phyloP scores from a whole-genome alignment of 305 asterid genomes.

The Stenogyne calaminthoides region DNA sequence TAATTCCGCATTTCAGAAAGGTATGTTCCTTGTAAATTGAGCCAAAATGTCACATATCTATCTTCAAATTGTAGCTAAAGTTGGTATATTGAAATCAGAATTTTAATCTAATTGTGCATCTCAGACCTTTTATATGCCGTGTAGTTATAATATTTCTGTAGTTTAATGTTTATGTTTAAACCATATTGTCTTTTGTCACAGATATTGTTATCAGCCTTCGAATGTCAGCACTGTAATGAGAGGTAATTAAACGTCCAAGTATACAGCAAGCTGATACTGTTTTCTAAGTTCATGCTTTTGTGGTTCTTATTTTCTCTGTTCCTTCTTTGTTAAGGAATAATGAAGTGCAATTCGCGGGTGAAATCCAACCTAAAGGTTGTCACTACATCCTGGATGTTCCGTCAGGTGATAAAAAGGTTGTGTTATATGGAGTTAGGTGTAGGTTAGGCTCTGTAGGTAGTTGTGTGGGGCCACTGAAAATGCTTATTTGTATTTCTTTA shows the following conservation, averaged over 20 bases:
- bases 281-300: not conserved
- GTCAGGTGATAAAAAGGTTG: slow-evolving; percentile 85
- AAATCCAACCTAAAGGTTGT: slow-evolving; percentile 92
- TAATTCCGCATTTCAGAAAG: slow-evolving; percentile 92
- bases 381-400: slow-evolving; percentile 59
- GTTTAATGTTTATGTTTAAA: not conserved
- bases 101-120: not conserved
- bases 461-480: not conserved
- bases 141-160: not conserved
- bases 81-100: not conserved
- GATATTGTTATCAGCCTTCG: slow-evolving; percentile 93
- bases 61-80: not conserved
- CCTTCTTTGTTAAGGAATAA: slow-evolving; percentile 63
- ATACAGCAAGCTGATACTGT: not conserved
- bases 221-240: slow-evolving; percentile 94
- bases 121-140: not conserved
- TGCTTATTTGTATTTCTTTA: not conserved
- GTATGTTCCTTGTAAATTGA: slow-evolving; percentile 35
- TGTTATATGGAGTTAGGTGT: slow-evolving; percentile 24
- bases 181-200: slow-evolving; percentile 36
- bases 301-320: slow-evolving; percentile 27
- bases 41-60: slow-evolving; percentile 6
- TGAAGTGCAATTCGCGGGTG: slow-evolving; percentile 97
- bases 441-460: slow-evolving; percentile 14
- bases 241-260: slow-evolving; percentile 52